Evolutionary conservation across 768 basidiomycete genomes (phyloP).

Genomic region (Kwoniella bestiolae): DNA sequence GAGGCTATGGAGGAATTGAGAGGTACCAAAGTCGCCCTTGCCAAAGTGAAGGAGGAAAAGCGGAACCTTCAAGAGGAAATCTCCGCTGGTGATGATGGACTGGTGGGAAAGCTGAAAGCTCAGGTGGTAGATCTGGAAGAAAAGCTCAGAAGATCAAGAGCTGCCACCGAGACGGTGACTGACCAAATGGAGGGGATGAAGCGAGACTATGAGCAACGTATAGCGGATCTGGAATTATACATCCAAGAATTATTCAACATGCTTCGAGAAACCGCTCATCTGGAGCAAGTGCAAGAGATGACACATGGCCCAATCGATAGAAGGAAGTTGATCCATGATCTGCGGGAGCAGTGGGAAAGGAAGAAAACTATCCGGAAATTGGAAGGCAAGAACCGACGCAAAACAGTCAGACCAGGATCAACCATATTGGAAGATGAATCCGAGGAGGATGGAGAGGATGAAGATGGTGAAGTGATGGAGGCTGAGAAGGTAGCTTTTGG

Average conservation of each 20-base stretch:
- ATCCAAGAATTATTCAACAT: conserved; percentile 93
- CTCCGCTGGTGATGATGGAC: conserved; percentile 76
- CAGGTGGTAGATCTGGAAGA: conserved; percentile 74
- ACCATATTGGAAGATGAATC: conserved; percentile 16
- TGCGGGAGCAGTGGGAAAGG: conserved; percentile 53
- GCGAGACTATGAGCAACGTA: conserved; percentile 78
- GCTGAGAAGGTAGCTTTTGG: conserved; percentile 41
- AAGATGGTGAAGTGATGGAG: conserved; percentile 57
- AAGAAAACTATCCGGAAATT: conserved; percentile 53
- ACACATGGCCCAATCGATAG: conserved; percentile 72
- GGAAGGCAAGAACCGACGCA: conserved; percentile 34
- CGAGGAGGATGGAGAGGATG: conserved; percentile 37
- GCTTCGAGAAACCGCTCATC: conserved; percentile 77
- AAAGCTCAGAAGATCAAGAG: conserved; percentile 75
- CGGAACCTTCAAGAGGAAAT: conserved; percentile 80
- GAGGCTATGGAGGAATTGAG: conserved; percentile 76
- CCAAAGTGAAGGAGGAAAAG: conserved; percentile 73
- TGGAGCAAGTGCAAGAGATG: conserved; percentile 73
- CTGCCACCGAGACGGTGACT: conserved; percentile 75
- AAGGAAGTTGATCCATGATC: conserved; percentile 71
- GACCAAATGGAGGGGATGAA: conserved; percentile 78
- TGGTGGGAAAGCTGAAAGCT: conserved; percentile 78
- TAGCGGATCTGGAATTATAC: conserved; percentile 85
- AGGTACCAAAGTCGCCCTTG: conserved; percentile 63
- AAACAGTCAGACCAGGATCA: conserved; percentile 7